Evolutionary conservation across 2,329 filamentous ascomycete species (phyloP).

Genomic region (Trichoderma afroharzianum): DNA sequence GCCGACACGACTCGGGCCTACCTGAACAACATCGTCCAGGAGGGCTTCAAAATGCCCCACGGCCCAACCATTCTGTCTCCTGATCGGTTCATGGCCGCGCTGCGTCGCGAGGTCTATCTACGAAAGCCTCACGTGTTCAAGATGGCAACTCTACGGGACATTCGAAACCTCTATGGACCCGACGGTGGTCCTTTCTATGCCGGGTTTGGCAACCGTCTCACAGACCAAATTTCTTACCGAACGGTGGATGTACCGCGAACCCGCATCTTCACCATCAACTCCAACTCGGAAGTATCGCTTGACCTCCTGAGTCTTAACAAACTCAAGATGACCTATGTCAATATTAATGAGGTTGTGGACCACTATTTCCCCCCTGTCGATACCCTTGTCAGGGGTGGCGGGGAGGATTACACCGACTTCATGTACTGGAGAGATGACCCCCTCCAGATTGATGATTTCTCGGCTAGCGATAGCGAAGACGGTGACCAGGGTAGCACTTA

Average conservation of each 20-base stretch:
- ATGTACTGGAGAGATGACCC: constrained; percentile 90
- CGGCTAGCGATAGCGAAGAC: constrained; percentile 61
- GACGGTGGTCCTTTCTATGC: constrained; percentile 87
- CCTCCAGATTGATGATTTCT: constrained; percentile 83
- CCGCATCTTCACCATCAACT: constrained; percentile 98
- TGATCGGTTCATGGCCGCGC: constrained; percentile 88
- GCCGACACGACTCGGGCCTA: constrained; percentile 89
- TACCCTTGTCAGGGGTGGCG: constrained; percentile 80
- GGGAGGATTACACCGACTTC: constrained; percentile 95
- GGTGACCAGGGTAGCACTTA: constrained; percentile 44
- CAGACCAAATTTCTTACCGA: constrained; percentile 92
- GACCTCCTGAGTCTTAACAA: constrained; percentile 89
- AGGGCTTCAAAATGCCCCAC: constrained; percentile 78
- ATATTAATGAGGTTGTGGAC: constrained; percentile 94
- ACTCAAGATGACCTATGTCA: constrained; percentile 94
- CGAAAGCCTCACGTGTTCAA: constrained; percentile 98
- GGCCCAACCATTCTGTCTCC: constrained; percentile 94
- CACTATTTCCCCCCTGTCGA: constrained; percentile 96
- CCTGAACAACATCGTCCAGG: constrained; percentile 83
- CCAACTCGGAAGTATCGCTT: constrained; percentile 89
- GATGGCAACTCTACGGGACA: constrained; percentile 96
- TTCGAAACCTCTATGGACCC: constrained; percentile 78
- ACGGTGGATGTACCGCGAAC: constrained; percentile 93
- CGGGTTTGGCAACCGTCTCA: constrained; percentile 93
- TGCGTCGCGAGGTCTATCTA: constrained; percentile 88